Evolutionary conservation across 805 yeast genomes (phyloP), one percentile per base, ranked within the genome.

Genomic region (Ogataea saltuana): DNA sequence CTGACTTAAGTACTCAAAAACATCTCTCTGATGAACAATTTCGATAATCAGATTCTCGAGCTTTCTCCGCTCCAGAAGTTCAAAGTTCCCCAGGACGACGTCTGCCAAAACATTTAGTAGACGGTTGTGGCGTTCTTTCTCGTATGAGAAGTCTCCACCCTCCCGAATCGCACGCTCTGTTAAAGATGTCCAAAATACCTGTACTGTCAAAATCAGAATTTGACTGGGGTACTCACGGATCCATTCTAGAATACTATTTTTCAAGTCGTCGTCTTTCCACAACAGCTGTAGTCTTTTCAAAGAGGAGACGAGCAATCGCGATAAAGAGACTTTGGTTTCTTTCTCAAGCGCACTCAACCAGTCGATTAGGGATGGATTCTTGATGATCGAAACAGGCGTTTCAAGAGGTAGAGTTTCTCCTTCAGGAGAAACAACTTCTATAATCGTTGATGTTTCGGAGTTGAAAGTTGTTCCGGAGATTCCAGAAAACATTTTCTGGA

Each of bases 401-500:
- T 29, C 28, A 2, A 87, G 64, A 0, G 10, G 5, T 2, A 88
- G 60, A 2, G 22, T 32, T 55, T 90, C 98, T 0, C 81, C 85
- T 50, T 86, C 85, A 0, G 70, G 65, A n/a, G 97, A 85, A 1
- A 51, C 36, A 0, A 88, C 67, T 1, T 79, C 79, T 0, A 52
- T 49, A 3, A 66, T 62, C 4, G 34, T 3, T 19, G 42, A 35
- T 0, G 45, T 16, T 15, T 73, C 72, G 5, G 45, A 20, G 22
- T 58, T 55, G 39, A 52, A 59, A 0, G 61, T 53, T 2, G 87
- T 50, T 2, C 67, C 55, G 0, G 72, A 51, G 3, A 88, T 67
- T 2, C 91, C 95, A 4, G 79, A 61, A 59, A 85, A 89, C 82
- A 89, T 75, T 55, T 85, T 86, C 35, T 70, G 69, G 38, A 89